A percentile compares a stretch with the other conserved stretches of the same genome.
phyloP scores from a whole-genome alignment of 192 early-diverging fungal genomes.

The Diversispora epigaea region DNA sequence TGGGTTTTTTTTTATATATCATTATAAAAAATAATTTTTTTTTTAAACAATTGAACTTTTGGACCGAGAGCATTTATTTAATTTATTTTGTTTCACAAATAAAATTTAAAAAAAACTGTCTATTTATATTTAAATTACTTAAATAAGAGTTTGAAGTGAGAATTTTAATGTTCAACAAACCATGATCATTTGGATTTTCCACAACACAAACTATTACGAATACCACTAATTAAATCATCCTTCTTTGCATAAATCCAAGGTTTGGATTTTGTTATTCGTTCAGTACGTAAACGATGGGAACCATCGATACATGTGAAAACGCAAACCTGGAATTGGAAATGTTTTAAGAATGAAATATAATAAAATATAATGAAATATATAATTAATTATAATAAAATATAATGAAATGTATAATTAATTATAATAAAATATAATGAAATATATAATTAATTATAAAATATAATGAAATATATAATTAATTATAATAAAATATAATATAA shows the following conservation, averaged over 20 bases:
- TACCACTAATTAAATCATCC: not conserved
- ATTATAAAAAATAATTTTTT: no score
- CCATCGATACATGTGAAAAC: constrained; percentile 19
- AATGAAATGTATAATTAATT: no score
- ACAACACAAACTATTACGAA: not conserved
- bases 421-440: not conserved
- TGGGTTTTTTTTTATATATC: no score
- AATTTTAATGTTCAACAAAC: no score
- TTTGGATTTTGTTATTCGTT: constrained; percentile 12
- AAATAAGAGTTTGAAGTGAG: no score
- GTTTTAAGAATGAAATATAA: no score
- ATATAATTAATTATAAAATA: not conserved
- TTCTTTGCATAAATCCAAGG: constrained; percentile 8
- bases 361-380: not conserved
- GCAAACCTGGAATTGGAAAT: not conserved
- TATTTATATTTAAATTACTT: no score
- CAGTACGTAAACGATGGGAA: constrained; percentile 17
- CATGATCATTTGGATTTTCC: no score
- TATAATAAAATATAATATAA: not conserved
- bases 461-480: not conserved
- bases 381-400: not conserved
- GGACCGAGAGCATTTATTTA: no score
- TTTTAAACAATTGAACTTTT: no score
- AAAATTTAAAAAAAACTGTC: no score
- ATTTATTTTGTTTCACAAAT: no score